Evolutionary conservation across 2,329 filamentous ascomycete species (phyloP), one percentile per base, ranked within the genome.

Genomic region (Aspergillus niger): DNA sequence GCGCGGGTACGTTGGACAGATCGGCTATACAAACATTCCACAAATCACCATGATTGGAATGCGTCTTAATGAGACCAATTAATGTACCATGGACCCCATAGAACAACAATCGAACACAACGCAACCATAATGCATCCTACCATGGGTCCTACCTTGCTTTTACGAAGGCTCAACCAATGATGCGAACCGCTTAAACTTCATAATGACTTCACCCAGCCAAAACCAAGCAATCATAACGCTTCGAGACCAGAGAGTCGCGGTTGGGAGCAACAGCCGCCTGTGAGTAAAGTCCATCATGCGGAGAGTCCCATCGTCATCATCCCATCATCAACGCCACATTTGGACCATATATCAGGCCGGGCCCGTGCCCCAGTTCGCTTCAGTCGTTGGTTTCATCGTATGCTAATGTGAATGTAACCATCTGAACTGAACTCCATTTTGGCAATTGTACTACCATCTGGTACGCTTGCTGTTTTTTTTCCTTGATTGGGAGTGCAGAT

Each of bases 321-420:
- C 60, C 49, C 63, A 66, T 72, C 72, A 74, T 71, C 47, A 26
- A 58, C 67, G 65, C 72, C 71, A 72, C 70, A 59, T 8, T 26
- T 49, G 17, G 32, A 43, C 39, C 36, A 24, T 58, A 59, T 57
- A 59, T 49, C 17, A 26, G 7, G 26, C n/a, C 22, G 28, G 30
- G 22, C n/a, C 44, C 41, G 28, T 58, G 36, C 58, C 38, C 15
- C 36, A n/a, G 38, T 10, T 32, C n/a, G 8, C 28, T 38, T 8
- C 26, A 39, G 36, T 15, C 10, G 56, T 59, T 41, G 28, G 26
- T 24, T 7, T 32, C 5, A 22, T 17, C 7, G 2, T 36, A 32
- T 8, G 11, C n/a, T 4, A 15, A 32, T n/a, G 5, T 49, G 17
- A 32, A 24, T 38, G 39, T 48, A 57, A 49, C 28, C 41, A 44